A percentile compares a stretch with the other conserved stretches of the same genome.
Evolutionary conservation across 192 early-diverging fungal genomes (phyloP).

Genomic region (Linnemannia hyalina): DNA sequence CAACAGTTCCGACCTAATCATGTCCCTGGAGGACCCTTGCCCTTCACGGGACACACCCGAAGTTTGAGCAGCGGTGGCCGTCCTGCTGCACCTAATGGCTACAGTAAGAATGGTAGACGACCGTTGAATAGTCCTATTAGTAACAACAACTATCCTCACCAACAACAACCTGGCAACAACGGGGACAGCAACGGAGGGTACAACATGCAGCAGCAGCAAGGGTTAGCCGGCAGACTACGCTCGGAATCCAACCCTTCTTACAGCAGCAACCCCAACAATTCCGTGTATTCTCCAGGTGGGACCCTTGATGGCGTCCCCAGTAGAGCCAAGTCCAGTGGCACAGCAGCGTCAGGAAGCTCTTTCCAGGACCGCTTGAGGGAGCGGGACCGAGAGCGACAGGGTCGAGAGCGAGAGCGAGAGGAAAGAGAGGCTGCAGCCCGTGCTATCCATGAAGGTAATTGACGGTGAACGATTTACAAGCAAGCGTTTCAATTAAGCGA

Average conservation of each 20-base stretch:
- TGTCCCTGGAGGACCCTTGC: not conserved
- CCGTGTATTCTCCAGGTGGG: not conserved
- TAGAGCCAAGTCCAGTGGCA: slow-evolving; percentile 31
- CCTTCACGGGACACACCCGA: slow-evolving; percentile 6
- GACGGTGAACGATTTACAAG: no score
- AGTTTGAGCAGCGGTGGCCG: slow-evolving; percentile 29
- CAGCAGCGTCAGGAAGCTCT: slow-evolving; percentile 24
- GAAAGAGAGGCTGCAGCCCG: slow-evolving; percentile 35
- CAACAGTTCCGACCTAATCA: not conserved
- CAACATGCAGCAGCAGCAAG: slow-evolving; percentile 1
- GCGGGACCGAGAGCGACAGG: slow-evolving; percentile 40
- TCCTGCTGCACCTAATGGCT: not conserved
- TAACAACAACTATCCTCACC: not conserved
- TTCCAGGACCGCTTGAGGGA: slow-evolving; percentile 52
- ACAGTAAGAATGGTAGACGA: not conserved
- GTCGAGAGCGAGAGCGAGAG: slow-evolving; percentile 39
- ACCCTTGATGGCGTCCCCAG: not conserved
- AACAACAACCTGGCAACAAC: not conserved
- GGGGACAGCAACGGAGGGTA: not conserved
- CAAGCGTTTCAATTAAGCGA: no score
- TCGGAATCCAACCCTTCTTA: slow-evolving; percentile 32
- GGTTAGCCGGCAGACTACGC: slow-evolving; percentile 10
- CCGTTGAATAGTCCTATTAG: not conserved
- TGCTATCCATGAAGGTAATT: slow-evolving; percentile 32
- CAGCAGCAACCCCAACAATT: slow-evolving; percentile 1